These are phyloP conservation scores for Coprinopsis strossmayeri DNA, from an alignment of 768 basidiomycete species.

Conservation along the genomic window DNA sequence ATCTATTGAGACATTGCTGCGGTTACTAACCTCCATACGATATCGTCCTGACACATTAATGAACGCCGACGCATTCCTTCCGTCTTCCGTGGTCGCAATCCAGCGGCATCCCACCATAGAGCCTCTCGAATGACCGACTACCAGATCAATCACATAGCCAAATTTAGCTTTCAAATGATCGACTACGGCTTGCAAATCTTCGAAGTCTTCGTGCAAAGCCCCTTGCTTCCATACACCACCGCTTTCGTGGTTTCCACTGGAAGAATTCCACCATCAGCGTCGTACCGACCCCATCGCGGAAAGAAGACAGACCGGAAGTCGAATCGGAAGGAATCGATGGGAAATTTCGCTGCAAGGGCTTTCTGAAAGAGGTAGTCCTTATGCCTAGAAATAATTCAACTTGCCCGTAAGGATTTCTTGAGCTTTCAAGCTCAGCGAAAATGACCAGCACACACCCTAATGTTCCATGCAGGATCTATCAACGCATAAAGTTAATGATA, in stretches of 20 bases:
- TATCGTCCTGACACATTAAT: constrained; percentile 77
- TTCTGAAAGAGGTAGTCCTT: constrained; percentile 83
- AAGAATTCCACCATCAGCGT: too few relatives aligned
- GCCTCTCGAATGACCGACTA: constrained; percentile 78
- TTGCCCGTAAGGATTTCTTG: not conserved
- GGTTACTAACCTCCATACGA: constrained; percentile 61
- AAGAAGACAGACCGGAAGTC: constrained; percentile 64
- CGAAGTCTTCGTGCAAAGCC: constrained; percentile 51
- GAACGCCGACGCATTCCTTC: constrained; percentile 47
- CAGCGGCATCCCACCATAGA: constrained; percentile 62
- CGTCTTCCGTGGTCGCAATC: constrained; percentile 59
- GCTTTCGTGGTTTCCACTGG: constrained; percentile 74
- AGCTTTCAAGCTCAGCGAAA: not conserved
- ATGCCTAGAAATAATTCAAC: constrained; percentile 42
- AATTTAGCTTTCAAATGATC: constrained; percentile 49
- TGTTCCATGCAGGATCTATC: constrained; percentile 71
- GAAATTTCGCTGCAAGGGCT: constrained; percentile 55
- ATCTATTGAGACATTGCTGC: not conserved
- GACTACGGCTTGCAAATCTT: constrained; percentile 62
- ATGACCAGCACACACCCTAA: constrained; percentile 50
- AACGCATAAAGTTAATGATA: too few relatives aligned
- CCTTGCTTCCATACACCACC: constrained; percentile 60
- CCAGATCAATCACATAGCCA: constrained; percentile 62
- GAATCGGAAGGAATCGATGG: constrained; percentile 79
- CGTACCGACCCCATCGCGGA: not conserved